Conservation (phyloP, 129 eudicot species). For the Flaveria robusta region DNA sequence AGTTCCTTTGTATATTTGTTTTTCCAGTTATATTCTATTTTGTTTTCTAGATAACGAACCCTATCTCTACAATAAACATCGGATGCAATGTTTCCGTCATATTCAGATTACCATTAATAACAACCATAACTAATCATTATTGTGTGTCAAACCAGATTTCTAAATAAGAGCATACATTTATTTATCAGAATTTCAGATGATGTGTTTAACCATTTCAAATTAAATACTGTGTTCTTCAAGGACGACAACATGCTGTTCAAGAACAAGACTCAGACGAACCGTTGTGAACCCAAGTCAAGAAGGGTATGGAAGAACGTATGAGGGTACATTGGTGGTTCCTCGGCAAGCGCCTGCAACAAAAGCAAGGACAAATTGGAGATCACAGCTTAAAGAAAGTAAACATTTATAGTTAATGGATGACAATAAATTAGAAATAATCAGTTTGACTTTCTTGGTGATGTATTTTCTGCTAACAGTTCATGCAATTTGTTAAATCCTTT, state of each 20-base stretch:
- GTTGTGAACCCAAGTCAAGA: conserved; percentile 75
- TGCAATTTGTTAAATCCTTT: no score
- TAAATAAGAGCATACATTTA: not conserved
- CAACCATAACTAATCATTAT: not conserved
- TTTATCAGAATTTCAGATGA: not conserved
- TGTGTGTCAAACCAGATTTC: not conserved
- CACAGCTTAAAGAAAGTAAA: not conserved
- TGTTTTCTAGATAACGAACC: no score
- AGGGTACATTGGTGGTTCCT: conserved; percentile 87
- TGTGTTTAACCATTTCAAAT: conserved; percentile 6
- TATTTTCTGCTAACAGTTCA: not conserved
- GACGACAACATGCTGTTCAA: conserved; percentile 9
- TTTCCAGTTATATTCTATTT: no score
- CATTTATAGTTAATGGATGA: not conserved
- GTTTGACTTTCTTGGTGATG: not conserved
- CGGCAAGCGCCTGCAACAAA: conserved; percentile 72
- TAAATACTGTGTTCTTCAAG: conserved; percentile 16
- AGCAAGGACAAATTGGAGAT: not conserved
- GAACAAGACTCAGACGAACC: conserved; percentile 40
- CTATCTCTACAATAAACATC: no score
- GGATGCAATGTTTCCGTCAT: no score
- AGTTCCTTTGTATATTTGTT: no score
- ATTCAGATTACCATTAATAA: not conserved
- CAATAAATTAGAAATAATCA: not conserved
- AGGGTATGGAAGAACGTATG: conserved; percentile 76